phyloP scores from a whole-genome alignment of 1,139 yeast species.

The Yamadazyma jaroonii region DNA sequence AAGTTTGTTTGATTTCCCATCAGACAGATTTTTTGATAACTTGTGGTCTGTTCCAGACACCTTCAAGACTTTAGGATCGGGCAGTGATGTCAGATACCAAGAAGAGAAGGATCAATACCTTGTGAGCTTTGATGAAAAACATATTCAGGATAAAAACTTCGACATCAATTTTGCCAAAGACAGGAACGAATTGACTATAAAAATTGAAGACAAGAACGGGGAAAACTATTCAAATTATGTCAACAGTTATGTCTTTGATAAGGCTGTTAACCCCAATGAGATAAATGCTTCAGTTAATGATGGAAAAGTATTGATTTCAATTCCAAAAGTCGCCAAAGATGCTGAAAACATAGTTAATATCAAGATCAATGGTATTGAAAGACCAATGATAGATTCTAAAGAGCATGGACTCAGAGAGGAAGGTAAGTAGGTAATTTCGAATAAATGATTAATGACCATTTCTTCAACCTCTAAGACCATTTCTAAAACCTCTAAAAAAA shows the following conservation, averaged over 20 bases:
- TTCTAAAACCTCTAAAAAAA: too few relatives aligned
- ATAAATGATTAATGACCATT: too few relatives aligned
- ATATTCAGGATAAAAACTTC: constrained; percentile 19
- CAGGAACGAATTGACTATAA: constrained; percentile 19
- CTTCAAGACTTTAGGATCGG: not conserved
- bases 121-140: constrained; percentile 16
- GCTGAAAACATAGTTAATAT: constrained; percentile 15
- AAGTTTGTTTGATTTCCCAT: too few relatives aligned
- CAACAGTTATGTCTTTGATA: constrained; percentile 20
- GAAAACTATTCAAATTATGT: constrained; percentile 16
- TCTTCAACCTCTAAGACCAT: too few relatives aligned
- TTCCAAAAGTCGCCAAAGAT: constrained; percentile 23
- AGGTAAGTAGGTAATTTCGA: too few relatives aligned
- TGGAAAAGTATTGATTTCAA: constrained; percentile 15
- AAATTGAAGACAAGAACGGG: constrained; percentile 9
- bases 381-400: too few relatives aligned
- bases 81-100: constrained; percentile 18
- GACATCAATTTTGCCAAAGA: constrained; percentile 21
- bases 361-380: constrained; percentile 6
- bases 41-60: too few relatives aligned
- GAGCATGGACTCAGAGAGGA: too few relatives aligned
- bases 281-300: constrained; percentile 19
- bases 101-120: constrained; percentile 22
- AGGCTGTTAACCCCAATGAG: constrained; percentile 18
- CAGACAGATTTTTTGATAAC: not conserved